Base-by-base conservation (phyloP, 1,284 basidiomycete genomes). In the Exobasidium cylindrosporum region DNA sequence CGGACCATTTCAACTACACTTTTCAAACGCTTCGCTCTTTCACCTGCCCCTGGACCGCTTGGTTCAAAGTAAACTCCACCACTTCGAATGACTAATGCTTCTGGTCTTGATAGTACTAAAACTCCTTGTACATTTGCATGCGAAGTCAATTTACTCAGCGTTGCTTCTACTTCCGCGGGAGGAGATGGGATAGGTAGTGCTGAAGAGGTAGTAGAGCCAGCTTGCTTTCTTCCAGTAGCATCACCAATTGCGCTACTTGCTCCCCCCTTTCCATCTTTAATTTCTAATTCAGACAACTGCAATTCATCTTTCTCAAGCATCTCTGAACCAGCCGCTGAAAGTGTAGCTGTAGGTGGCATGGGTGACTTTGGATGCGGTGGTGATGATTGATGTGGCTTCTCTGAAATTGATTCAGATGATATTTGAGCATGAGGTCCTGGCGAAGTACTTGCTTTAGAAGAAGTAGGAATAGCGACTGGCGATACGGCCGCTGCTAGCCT, bases 41-140 rank as follows among this genome's bases (percentile, higher is more conserved):
- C 62, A 17, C 62, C 63, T 0, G 73, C 72, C 13, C 73, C 72
- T 1, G 72, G 72, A 13, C 72, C 72, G 17, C 58, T 65, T 1
- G 72, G 73, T 17, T 76, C 74, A 44, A 76, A 76, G 83, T 64
- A 68, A 81, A 76, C 43, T 0, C 74, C 74, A 2, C 71, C 72
- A 35, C 61, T 66, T 23, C 72, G 60, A 44, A 76, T 76, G n/a
- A 76, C 71, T n/a, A 76, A 55, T 1, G 68, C 70, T 40, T 76
- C 74, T 43, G 72, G 62, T 3, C 74, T 61, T 29, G 64, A 66
- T 14, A 76, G 69, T 23, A 76, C 67, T 11, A 76, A 60, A 31
- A 68, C 72, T 14, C 74, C 74, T 0, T 65, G 55, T 21, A 76
- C 74, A 35, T 67, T 68, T 17, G 64, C 65, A 56, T 76, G 70